Base-by-base conservation (phyloP, 257 asterid species). In the Scutellaria galericulata region DNA sequence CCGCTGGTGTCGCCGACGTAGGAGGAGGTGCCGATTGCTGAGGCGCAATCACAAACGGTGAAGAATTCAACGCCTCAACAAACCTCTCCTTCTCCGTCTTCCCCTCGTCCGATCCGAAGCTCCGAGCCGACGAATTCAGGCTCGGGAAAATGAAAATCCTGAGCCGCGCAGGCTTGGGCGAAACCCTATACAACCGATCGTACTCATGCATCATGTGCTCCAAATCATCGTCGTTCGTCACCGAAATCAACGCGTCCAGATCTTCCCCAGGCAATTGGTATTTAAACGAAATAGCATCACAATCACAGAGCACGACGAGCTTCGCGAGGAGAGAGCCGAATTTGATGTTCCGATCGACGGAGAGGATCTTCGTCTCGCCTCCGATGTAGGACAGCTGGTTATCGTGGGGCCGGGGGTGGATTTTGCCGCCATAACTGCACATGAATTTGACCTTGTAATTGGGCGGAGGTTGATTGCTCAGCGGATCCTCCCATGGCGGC, bases 391-490 rank as follows among this genome's bases (percentile, higher is more conserved):
- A 77, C 22, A 94, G 77, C 73, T 83, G 96, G 67, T 91, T 89
- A 60, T 89, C 99, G 82, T 89, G 92, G 1, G 96, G 92, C 4
- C 97, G 87, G 3, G 97, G 97, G 57, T 83, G 87, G 60, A 94
- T 88, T 78, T 89, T 94, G 3, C 99, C 97, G 11, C 95, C 99
- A 48, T 89, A 91, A 67, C 99, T 94, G 80, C 99, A 94, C 95
- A 94, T 82, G 77, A 94, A 85, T 83, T 94, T 94, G 64, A 89
- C 95, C 55, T 81, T 89, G 68, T 75, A 85, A 64, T 78, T 78
- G 4, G 37, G 37, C 15, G 93, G 71, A 20, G 89, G 80, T 7
- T 86, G 37, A 31, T 78, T 78, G 7, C 68, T 65, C 68, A 75
- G 89, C 64, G 83, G 31, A 8, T 88, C 96, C 68, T 91, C 97